Evolutionary conservation across 2,329 filamentous ascomycete genomes (phyloP), one percentile per base, ranked within the genome.

Genomic region (Fusarium sp.): DNA sequence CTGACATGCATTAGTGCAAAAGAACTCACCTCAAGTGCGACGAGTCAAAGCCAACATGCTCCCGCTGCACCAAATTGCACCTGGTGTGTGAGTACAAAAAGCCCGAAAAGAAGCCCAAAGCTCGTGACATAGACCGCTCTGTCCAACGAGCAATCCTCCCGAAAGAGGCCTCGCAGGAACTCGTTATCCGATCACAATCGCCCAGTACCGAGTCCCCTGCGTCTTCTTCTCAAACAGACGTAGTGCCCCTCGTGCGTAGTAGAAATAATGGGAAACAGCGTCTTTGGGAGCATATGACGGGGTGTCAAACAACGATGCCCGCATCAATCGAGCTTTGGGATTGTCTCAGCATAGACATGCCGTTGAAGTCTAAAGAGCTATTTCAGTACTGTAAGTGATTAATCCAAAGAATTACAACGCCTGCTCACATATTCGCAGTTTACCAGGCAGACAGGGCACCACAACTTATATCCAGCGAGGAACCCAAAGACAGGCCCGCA

Each of bases 271-370:
- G 36, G 18, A 13, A 10, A 9, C 34, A 39, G 13, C 13, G 18
- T 12, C 18, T 34, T 6, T 16, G 48, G 48, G 34, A 52, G 2
- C 15, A 4, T 13, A 27, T 52, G 13, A 4, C 28, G 9, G 9
- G 31, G 6, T 18, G 31, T 52, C 23, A 52, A 39, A 5, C 12
- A 39, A 15, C 16, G 5, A 16, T 52, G 16, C 16, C 48, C 12
- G n/a, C 13, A 4, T 37, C 36, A 39, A 34, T 52, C 9, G 51
- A 54, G 12, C 13, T 34, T 9, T n/a, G n/a, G 7, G 51, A 41
- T 16, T 54, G 51, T 9, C 51, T 54, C n/a, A 34, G 34, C 11
- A 41, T 54, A 6, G 51, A 54, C 10, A 54, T 54, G 51, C 51
- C 51, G 3, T 43, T 54, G 7, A 54, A 54, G 27, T 54, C 51